phyloP scores from a whole-genome alignment of 208 protist species.

The Wallacemonas rigidus region DNA sequence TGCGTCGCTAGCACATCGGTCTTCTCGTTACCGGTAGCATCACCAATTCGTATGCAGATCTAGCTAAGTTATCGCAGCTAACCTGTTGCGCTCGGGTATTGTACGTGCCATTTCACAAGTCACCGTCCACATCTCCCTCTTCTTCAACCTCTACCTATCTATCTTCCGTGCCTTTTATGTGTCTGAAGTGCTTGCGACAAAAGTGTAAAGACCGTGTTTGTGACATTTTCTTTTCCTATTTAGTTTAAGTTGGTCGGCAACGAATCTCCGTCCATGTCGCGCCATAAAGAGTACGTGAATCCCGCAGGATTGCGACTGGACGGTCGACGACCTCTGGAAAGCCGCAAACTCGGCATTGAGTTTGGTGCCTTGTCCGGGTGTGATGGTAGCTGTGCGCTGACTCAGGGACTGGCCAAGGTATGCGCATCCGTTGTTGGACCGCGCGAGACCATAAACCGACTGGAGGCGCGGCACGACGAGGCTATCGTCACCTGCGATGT shows the following conservation, averaged over 20 bases:
- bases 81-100: too few species aligned
- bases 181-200: too few species aligned
- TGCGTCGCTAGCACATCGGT: too few species aligned
- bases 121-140: not conserved
- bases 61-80: too few species aligned
- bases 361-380: constrained; percentile 67
- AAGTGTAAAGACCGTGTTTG: not conserved
- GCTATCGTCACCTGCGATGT: constrained; percentile 80
- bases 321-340: constrained; percentile 71
- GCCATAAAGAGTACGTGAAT: constrained; percentile 85
- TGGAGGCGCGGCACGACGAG: constrained; percentile 67
- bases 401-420: constrained; percentile 56
- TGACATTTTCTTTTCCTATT: constrained; percentile 7
- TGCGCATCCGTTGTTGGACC: constrained; percentile 79
- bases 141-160: not conserved
- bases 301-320: constrained; percentile 80
- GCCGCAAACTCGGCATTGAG: constrained; percentile 54
- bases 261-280: constrained; percentile 30
- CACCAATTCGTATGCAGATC: too few species aligned
- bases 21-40: too few species aligned
- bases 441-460: constrained; percentile 50
- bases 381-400: constrained; percentile 79
- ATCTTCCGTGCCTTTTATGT: not conserved
- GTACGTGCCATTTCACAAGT: not conserved
- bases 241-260: not conserved